Conservation (phyloP, 129 eudicot genomes). For the Chrysanthemum makinoi region DNA sequence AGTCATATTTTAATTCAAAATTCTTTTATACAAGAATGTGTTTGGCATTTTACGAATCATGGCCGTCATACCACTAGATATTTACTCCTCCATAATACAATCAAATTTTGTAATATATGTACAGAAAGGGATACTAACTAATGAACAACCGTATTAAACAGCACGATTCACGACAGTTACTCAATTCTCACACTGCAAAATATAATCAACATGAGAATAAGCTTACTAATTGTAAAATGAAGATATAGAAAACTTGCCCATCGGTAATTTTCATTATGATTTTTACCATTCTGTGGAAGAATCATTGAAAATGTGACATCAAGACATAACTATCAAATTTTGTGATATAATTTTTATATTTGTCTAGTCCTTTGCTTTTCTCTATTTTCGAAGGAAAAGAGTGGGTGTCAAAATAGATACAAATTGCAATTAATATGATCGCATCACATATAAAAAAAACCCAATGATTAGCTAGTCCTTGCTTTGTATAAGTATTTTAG, state of each 20-base stretch:
- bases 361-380: background rate
- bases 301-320: background rate
- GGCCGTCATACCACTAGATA: no score
- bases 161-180: background rate
- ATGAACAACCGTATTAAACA: background rate
- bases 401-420: background rate
- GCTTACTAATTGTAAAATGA: background rate
- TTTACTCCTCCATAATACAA: background rate
- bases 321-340: background rate
- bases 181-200: background rate
- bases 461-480: background rate
- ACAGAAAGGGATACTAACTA: background rate
- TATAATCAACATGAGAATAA: background rate
- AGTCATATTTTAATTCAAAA: background rate
- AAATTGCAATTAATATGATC: background rate
- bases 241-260: background rate
- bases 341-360: background rate
- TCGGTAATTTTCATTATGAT: background rate
- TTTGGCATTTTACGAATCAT: background rate
- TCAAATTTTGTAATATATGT: background rate
- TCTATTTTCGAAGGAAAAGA: background rate
- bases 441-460: background rate
- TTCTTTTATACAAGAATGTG: background rate
- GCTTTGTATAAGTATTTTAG: background rate
- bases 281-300: background rate